Evolutionary conservation across 2,329 filamentous ascomycete genomes (phyloP).

Genomic region (Fusarium equiseti): DNA sequence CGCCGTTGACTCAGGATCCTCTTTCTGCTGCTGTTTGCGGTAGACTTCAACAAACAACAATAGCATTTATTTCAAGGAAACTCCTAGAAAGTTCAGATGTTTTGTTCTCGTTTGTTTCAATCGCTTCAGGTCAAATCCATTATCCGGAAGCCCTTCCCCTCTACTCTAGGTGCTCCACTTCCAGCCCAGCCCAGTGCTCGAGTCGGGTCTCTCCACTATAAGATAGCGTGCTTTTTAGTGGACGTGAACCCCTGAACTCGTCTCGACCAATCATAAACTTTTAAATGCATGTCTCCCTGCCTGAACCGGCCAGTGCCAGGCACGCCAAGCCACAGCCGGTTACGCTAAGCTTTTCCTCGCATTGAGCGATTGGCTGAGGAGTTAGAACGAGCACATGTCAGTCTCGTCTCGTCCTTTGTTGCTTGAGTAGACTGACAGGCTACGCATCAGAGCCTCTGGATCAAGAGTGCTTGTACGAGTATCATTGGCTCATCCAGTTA

Average conservation of each 20-base stretch:
- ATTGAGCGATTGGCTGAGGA: slow-evolving; percentile 20
- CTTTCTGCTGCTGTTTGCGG: neutral
- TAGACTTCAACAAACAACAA: neutral
- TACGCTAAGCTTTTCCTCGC: slow-evolving; percentile 30
- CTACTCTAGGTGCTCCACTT: neutral
- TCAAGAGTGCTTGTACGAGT: neutral
- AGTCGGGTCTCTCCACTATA: slow-evolving; percentile 14
- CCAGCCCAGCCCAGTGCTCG: neutral
- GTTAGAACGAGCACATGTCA: slow-evolving; percentile 5
- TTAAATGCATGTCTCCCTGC: slow-evolving; percentile 18
- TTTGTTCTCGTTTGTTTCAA: slow-evolving; percentile 24
- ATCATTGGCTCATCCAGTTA: slow-evolving; percentile 2
- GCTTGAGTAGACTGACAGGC: slow-evolving; percentile 5
- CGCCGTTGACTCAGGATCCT: neutral
- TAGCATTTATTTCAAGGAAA: neutral
- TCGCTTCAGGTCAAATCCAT: neutral
- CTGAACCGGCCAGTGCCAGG: slow-evolving; percentile 28
- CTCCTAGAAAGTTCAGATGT: neutral
- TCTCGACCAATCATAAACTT: slow-evolving; percentile 1
- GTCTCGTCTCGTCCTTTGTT: slow-evolving; percentile 22
- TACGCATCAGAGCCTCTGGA: slow-evolving; percentile 24
- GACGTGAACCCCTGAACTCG: slow-evolving; percentile 15
- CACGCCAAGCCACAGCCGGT: slow-evolving; percentile 19
- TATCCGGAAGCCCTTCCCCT: slow-evolving; percentile 22
- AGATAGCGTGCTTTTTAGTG: slow-evolving; percentile 22